phyloP scores from a whole-genome alignment of 441 rosid species.

The Populus trichocarpa region DNA sequence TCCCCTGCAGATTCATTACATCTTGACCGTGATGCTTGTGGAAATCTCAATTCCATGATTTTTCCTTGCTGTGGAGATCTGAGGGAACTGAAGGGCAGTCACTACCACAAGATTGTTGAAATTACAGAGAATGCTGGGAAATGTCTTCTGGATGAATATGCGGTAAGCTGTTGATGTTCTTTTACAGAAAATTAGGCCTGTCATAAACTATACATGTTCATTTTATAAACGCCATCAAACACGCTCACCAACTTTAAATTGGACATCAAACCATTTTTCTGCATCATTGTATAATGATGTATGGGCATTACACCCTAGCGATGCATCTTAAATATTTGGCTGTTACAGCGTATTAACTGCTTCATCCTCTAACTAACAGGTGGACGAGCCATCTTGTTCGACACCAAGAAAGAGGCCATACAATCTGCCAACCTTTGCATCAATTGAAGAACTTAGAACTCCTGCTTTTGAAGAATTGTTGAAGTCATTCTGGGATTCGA shows the following conservation, averaged over 20 bases:
- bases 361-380: conserved; percentile 33
- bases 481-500: conserved; percentile 67
- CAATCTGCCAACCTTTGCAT: conserved; percentile 66
- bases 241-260: neutral
- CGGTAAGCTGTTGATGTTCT: conserved; percentile 35
- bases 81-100: conserved; percentile 78
- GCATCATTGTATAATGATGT: neutral
- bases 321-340: too few relatives aligned
- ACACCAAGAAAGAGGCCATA: conserved; percentile 80
- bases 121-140: conserved; percentile 88
- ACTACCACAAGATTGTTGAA: conserved; percentile 75
- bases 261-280: neutral
- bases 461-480: conserved; percentile 82
- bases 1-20: conserved; percentile 68
- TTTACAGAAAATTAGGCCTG: neutral
- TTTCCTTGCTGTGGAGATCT: conserved; percentile 74
- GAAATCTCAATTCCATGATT: conserved; percentile 76
- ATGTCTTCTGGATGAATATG: conserved; percentile 81
- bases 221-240: neutral
- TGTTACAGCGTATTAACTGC: neutral
- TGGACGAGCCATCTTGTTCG: conserved; percentile 91
- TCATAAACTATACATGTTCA: neutral
- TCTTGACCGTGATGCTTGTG: conserved; percentile 86
- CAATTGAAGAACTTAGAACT: conserved; percentile 87
- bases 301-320: too few relatives aligned